Evolutionary conservation across 345 rosid species (phyloP).

Genomic region (Dipteronia sinensis): DNA sequence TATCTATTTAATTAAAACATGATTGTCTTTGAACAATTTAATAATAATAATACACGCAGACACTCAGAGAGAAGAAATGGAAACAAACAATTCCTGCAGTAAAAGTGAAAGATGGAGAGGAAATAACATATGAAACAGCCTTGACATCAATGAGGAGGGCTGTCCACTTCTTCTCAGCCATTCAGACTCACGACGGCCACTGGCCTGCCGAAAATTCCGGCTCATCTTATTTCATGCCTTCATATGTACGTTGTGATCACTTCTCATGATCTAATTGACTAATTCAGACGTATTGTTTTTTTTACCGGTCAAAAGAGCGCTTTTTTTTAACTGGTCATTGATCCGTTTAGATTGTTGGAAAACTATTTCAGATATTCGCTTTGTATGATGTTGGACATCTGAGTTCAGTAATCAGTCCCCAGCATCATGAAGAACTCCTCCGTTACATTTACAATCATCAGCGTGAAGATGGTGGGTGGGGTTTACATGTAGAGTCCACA

Average conservation of each 20-base stretch:
- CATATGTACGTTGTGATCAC: conserved; percentile 26
- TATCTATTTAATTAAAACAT: too few relatives aligned
- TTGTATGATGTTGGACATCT: conserved; percentile 1
- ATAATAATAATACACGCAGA: too few relatives aligned
- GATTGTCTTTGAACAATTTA: too few relatives aligned
- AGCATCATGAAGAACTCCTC: conserved; percentile 36
- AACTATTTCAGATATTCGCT: conserved; percentile 14
- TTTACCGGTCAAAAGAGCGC: too few relatives aligned
- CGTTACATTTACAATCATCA: conserved; percentile 39
- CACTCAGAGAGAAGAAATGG: conserved; percentile 29
- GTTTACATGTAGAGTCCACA: too few relatives aligned
- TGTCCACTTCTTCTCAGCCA: conserved; percentile 31
- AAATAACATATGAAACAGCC: conserved; percentile 34
- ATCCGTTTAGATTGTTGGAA: too few relatives aligned
- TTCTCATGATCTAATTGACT: background rate
- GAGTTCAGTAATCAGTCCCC: conserved; percentile 26
- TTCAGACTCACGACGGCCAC: conserved; percentile 37
- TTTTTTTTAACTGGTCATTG: background rate
- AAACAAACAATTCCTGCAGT: conserved; percentile 24
- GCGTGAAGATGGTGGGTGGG: too few relatives aligned
- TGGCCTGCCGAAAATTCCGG: conserved; percentile 45
- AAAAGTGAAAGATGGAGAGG: conserved; percentile 30
- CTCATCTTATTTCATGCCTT: conserved; percentile 32
- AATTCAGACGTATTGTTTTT: too few relatives aligned
- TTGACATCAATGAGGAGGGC: conserved; percentile 27